Evolutionary conservation across 2,329 filamentous ascomycete species (phyloP).

Genomic region (Exophiala sideris): DNA sequence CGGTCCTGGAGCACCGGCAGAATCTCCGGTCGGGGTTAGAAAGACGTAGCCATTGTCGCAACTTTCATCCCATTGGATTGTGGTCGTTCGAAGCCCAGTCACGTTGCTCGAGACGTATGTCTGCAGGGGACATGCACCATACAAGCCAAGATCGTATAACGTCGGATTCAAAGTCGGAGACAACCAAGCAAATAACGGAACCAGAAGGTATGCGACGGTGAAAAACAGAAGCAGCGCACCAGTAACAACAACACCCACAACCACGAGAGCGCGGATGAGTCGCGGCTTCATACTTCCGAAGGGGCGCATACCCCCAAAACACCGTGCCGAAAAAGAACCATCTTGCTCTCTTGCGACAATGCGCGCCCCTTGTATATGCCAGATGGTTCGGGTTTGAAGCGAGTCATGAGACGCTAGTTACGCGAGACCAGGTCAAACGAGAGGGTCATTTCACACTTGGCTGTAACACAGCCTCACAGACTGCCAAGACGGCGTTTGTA

Average conservation of each 20-base stretch:
- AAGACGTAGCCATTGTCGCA: constrained; percentile 44
- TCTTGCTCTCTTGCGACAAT: not conserved
- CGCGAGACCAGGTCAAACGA: not conserved
- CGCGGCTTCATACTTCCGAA: constrained; percentile 8
- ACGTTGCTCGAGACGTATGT: constrained; percentile 17
- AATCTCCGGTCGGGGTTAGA: constrained; percentile 38
- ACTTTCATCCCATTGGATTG: constrained; percentile 24
- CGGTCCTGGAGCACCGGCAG: constrained; percentile 37
- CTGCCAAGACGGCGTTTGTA: too few relatives aligned
- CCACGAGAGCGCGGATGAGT: constrained; percentile 1
- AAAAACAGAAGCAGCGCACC: constrained; percentile 3
- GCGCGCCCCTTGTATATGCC: too few relatives aligned
- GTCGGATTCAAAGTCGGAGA: constrained; percentile 16
- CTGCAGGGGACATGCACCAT: constrained; percentile 17
- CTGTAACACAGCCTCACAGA: too few relatives aligned
- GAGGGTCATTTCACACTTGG: too few relatives aligned
- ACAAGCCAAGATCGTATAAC: constrained; percentile 18
- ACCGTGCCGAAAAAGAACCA: not conserved
- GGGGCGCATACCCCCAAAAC: not conserved
- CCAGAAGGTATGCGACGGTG: constrained; percentile 2
- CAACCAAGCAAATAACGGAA: constrained; percentile 13
- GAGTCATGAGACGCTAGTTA: not conserved
- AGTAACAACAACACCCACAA: not conserved
- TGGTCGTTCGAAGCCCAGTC: constrained; percentile 25
- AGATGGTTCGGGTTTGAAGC: too few relatives aligned